phyloP scores from a whole-genome alignment of 495 filamentous ascomycete genomes.

The Tuber borchii region DNA sequence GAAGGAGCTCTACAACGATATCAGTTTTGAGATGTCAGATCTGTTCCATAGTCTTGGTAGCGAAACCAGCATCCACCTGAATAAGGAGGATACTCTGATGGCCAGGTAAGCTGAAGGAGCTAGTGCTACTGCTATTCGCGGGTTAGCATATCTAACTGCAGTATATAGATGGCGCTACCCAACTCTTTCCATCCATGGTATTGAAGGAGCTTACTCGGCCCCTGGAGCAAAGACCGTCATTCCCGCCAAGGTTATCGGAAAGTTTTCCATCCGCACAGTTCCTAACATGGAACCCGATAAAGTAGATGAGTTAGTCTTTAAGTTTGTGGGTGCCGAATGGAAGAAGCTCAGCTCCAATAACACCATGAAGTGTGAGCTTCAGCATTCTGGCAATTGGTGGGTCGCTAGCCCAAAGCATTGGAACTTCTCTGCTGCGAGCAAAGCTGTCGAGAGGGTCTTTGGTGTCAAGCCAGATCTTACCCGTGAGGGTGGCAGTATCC shows the following conservation, averaged over 20 bases:
- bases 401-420: slow-evolving; percentile 93
- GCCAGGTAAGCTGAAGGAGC: slow-evolving; percentile 49
- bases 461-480: slow-evolving; percentile 91
- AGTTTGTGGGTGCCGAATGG: slow-evolving; percentile 71
- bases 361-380: slow-evolving; percentile 66
- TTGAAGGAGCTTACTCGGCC: slow-evolving; percentile 92
- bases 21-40: slow-evolving; percentile 92
- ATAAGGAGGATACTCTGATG: slow-evolving; percentile 88
- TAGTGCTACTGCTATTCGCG: background rate
- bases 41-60: slow-evolving; percentile 84
- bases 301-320: slow-evolving; percentile 75
- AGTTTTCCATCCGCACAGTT: slow-evolving; percentile 96
- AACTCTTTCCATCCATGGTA: slow-evolving; percentile 87
- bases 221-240: slow-evolving; percentile 98
- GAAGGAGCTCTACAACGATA: slow-evolving; percentile 70
- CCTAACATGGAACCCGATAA: slow-evolving; percentile 91
- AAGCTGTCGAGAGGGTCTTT: slow-evolving; percentile 89
- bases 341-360: slow-evolving; percentile 85
- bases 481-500: slow-evolving; percentile 92
- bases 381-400: slow-evolving; percentile 97
- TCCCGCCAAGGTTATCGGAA: slow-evolving; percentile 91
- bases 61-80: slow-evolving; percentile 72
- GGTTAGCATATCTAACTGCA: slow-evolving; percentile 14
- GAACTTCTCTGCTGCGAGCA: slow-evolving; percentile 90
- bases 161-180: slow-evolving; percentile 68